Base-by-base conservation (phyloP, 257 asterid species). In the Ilex asprella region DNA sequence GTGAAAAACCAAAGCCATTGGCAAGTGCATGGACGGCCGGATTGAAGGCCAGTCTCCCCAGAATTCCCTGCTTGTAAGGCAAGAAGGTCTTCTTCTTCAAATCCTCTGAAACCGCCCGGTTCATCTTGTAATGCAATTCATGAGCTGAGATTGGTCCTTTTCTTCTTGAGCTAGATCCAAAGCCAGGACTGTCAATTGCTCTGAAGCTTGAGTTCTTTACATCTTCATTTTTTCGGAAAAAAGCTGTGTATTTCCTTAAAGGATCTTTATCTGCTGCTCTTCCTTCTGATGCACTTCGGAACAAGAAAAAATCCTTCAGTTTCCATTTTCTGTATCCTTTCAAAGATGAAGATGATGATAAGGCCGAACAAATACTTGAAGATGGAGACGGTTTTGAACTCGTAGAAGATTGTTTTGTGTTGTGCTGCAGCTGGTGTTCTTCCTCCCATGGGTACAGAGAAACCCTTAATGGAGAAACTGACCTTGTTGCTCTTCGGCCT, bases 41-140 rank as follows among this genome's bases (percentile, higher is more conserved):
- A 63, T 77, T 86, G 59, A 84, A 73, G 0, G 92, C 78, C 7
- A 82, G 69, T 49, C 83, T 79, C 3, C 95, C 95, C 64, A 88
- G 49, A 67, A 86, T 88, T 15, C 95, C 95, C 68, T 82, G 92
- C 66, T 86, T 88, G 67, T 88, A 88, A 2, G 96, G 96, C 71
- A 88, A 70, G 73, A 83, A 84, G 7, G 90, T 88, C 62, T 76
- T 88, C 86, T 77, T 88, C 80, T 86, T 88, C 71, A 84, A 44
- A 67, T 86, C 88, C 54, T 82, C 82, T 0, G 92, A 82, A 77
- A 70, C 85, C 60, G 93, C 96, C 64, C 91, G 81, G 76, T 88
- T 88, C 60, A 67, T 31, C 1, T 82, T 84, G 61, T 88, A 86
- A 73, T 88, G 96, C 70, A 77, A 50, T 68, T 88, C 96, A 54